Percentiles rank a stretch among this genome's conserved stretches.
These are phyloP conservation scores for Eustoma russellianum DNA, from an alignment of 257 asterid genomes.

Conservation along the genomic window DNA sequence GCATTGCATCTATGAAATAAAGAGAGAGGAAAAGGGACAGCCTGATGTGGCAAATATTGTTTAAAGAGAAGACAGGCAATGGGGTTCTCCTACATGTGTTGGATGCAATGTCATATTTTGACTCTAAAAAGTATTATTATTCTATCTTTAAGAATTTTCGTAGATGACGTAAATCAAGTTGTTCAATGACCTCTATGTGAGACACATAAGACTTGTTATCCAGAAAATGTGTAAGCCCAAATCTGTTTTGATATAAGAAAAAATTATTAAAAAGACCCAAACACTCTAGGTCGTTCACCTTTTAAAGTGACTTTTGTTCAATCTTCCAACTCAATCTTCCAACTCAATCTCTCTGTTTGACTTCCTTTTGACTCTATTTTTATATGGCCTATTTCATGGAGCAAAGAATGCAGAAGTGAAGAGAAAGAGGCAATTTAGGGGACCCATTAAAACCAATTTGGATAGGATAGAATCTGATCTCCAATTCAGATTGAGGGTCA, in stretches of 20 bases:
- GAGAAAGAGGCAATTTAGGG: conserved; percentile 21
- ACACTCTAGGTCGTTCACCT: conserved; percentile 19
- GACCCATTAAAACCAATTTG: conserved; percentile 32
- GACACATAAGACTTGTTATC: too few species aligned
- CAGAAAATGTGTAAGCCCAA: too few species aligned
- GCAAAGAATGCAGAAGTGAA: conserved; percentile 50
- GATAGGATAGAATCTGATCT: conserved; percentile 18
- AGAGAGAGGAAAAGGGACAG: conserved; percentile 17
- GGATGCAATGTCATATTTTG: conserved; percentile 15
- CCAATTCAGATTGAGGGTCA: conserved; percentile 15
- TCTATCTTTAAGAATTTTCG: too few species aligned
- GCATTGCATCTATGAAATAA: conserved; percentile 18
- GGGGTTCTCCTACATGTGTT: conserved; percentile 15
- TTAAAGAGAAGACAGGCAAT: conserved; percentile 16
- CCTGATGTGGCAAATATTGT: conserved; percentile 26
- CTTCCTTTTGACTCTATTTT: conserved; percentile 43
- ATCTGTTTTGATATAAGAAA: too few species aligned
- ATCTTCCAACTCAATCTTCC: too few species aligned
- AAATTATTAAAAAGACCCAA: too few species aligned
- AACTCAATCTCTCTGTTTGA: conserved; percentile 28
- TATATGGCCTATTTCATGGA: conserved; percentile 45
- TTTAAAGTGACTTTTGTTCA: conserved; percentile 24
- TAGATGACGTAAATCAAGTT: too few species aligned
- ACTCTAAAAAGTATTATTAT: too few species aligned
- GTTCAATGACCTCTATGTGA: too few species aligned